These are phyloP conservation scores for Pythium diclinum DNA, from an alignment of 352 stramenopile species.

Conservation along the genomic window DNA sequence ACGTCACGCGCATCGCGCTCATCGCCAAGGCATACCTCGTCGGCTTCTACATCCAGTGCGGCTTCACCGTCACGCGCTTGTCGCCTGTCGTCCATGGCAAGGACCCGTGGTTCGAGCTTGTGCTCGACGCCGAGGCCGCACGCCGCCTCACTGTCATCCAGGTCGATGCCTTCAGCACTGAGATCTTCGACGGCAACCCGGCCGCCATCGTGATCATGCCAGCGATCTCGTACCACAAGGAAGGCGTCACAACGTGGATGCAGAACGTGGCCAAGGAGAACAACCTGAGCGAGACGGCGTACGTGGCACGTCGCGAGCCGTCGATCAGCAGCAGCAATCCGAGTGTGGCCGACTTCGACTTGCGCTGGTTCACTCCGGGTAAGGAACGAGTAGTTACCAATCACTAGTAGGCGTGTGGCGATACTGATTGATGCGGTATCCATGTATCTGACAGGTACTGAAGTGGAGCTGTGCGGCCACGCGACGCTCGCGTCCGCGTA, in stretches of 20 bases:
- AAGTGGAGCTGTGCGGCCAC: slow-evolving; percentile 92
- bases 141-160: too few relatives aligned
- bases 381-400: background rate
- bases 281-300: slow-evolving; percentile 93
- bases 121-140: too few relatives aligned
- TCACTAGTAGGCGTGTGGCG: too few relatives aligned
- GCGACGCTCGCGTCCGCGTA: slow-evolving; percentile 85
- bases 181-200: slow-evolving; percentile 68
- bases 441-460: slow-evolving; percentile 28
- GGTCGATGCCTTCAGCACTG: too few relatives aligned
- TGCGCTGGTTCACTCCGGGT: slow-evolving; percentile 70
- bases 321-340: background rate
- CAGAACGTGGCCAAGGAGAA: slow-evolving; percentile 87
- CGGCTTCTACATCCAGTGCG: too few relatives aligned
- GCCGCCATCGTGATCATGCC: slow-evolving; percentile 73
- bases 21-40: too few relatives aligned
- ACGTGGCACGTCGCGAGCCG: slow-evolving; percentile 39
- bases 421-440: too few relatives aligned
- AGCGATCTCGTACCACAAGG: slow-evolving; percentile 34
- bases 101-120: too few relatives aligned
- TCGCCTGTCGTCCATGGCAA: too few relatives aligned
- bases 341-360: slow-evolving; percentile 36
- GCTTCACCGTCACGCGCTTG: too few relatives aligned
- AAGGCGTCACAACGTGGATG: slow-evolving; percentile 42
- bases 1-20: too few relatives aligned